These are phyloP conservation scores for Glycine latifolia DNA, from an alignment of 306 rosid genomes.

Conservation along the genomic window DNA sequence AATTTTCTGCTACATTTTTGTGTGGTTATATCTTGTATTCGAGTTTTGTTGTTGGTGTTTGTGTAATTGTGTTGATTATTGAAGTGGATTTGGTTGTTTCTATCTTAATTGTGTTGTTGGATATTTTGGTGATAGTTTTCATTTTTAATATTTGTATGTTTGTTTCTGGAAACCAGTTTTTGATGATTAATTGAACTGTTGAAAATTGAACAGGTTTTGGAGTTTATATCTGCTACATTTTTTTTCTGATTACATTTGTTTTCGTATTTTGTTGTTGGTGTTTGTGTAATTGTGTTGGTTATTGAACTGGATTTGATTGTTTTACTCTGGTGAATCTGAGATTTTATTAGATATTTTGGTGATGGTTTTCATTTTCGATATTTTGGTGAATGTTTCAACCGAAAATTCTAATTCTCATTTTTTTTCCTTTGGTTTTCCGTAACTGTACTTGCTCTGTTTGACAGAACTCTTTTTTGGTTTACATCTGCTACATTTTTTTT, in stretches of 20 bases:
- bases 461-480: too few species aligned
- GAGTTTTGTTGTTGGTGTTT: too few species aligned
- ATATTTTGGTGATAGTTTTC: neutral
- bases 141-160: neutral
- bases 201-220: neutral
- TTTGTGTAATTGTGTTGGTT: neutral
- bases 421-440: too few species aligned
- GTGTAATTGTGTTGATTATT: too few species aligned
- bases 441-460: too few species aligned
- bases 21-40: neutral
- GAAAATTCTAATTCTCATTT: conserved; percentile 9
- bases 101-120: neutral
- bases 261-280: neutral
- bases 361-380: neutral
- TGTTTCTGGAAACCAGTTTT: too few species aligned
- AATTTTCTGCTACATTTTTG: neutral
- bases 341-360: neutral
- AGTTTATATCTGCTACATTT: neutral
- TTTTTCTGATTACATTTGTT: neutral
- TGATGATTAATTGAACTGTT: too few species aligned
- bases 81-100: too few species aligned
- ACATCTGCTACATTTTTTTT: neutral
- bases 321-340: neutral
- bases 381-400: neutral
- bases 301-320: neutral